Evolutionary conservation across 2,329 filamentous ascomycete species (phyloP), one percentile per base, ranked within the genome.

Genomic region (Exophiala viscosa): DNA sequence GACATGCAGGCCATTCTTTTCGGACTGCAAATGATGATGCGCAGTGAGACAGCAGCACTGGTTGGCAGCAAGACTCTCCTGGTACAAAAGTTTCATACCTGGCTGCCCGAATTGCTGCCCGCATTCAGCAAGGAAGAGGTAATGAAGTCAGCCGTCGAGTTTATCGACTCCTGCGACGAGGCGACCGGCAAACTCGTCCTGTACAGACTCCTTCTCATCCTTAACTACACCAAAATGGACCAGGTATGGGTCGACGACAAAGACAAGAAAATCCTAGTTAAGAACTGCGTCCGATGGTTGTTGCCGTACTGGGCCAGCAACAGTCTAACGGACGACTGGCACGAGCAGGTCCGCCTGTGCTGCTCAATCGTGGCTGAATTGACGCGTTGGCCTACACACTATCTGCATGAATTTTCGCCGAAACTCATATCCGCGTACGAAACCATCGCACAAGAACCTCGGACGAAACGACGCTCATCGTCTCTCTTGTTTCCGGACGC

Each of bases 51-150:
- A 2, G 88, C 93, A 0, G 85, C 91, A 14, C 75, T 97, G 18
- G 88, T 97, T 11, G 93, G 93, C 32, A 97, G 88, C 58, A 95
- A 99, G 71, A 97, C 93, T 0, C 76, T 99, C 45, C 85, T 95
- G 2, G 90, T 97, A 10, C 93, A 99, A 69, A 90, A 97, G 68
- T 95, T 97, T 68, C 92, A 97, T 66, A 88, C 88, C 0, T 99
- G 93, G 93, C 76, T 99, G n/a, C 92, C 93, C 0, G 92, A 97
- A 66, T 81, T 99, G 8, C 78, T 83, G 0, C 83, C 85, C 1
- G 77, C 93, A 34, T 78, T 97, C 65, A 82, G 80, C 3, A 84
- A 86, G 0, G 86, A 90, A 63, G 92, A 97, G 67, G 92, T 96
- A 41, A 75, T 96, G 47, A 87, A 95, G 64, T 87, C 96, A 58